Evolutionary conservation across 441 rosid genomes (phyloP), one percentile per base, ranked within the genome.

Genomic region (Jatropha multifida): DNA sequence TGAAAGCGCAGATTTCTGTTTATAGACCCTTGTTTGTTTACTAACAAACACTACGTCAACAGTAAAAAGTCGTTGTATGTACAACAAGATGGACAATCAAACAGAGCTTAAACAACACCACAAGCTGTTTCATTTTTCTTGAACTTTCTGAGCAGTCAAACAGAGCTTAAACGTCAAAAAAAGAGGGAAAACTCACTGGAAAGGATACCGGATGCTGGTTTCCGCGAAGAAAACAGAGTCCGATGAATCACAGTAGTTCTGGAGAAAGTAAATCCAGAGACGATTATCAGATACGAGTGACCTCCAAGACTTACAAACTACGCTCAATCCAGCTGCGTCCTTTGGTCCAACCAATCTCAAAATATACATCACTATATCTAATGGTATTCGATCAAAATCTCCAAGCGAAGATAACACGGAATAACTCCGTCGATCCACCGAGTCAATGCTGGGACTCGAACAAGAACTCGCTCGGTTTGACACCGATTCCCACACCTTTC

Each of bases 191-290:
- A 78, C 89, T 78, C 37, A 91, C 97, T 74, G 93, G 74, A 89
- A 85, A 69, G 97, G 97, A 7, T 75, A 85, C 41, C 90, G 83
- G 79, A 94, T 80, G 74, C 81, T 46, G 3, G 88, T 85, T 72
- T 91, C 97, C 0, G 92, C 85, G 77, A 94, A 92, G 90, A 86
- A 85, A 61, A 85, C 75, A 62, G 91, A 89, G 69, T 90, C 91
- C 87, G 88, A 77, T 4, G 88, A 77, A 37, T 82, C 85, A 7
- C 65, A 83, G 14, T 74, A 82, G 71, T 81, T 81, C 69, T 78
- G 87, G 48, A 92, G 88, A 79, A 87, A 90, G 78, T 77, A 78
- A 27, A 88, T 77, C 97, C 98, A 94, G 10, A 90, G 85, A 32
- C 86, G 87, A 76, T 91, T 82, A 76, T 82, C 92, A 3, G 81